A percentile compares a stretch with the other conserved stretches of the same genome.
Evolutionary conservation across 306 rosid species (phyloP).

Genomic region (Inga oerstediana): DNA sequence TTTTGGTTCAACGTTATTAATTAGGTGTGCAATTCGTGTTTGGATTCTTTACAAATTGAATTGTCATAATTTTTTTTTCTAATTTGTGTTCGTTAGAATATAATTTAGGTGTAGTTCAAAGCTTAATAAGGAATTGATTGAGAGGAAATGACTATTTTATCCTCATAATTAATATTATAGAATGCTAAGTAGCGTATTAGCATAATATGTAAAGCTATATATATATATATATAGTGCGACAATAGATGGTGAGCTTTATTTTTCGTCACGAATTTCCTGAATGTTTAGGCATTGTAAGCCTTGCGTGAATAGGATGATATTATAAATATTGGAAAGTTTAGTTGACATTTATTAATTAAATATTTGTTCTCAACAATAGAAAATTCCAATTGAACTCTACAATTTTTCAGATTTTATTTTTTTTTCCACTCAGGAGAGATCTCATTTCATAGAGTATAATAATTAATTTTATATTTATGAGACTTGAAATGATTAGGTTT

Average conservation of each 20-base stretch:
- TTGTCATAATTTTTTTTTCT: background rate
- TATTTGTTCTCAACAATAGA: background rate
- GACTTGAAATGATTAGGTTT: background rate
- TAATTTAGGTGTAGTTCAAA: background rate
- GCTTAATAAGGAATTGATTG: background rate
- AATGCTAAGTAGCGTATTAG: too few species aligned
- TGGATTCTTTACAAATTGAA: background rate
- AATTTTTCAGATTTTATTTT: background rate
- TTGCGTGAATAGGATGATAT: background rate
- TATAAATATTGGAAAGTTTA: background rate
- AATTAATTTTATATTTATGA: background rate
- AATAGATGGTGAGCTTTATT: background rate
- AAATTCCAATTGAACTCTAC: background rate
- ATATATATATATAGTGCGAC: background rate
- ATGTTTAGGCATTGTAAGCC: background rate
- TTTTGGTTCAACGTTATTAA: background rate
- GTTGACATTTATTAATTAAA: background rate
- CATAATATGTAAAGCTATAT: background rate
- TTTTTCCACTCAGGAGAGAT: background rate
- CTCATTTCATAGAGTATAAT: background rate
- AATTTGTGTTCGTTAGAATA: background rate
- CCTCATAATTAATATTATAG: background rate
- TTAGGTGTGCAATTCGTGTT: background rate
- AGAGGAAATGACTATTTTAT: background rate
- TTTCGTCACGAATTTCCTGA: background rate